phyloP scores from a whole-genome alignment of 306 rosid species.

The Gastrolobium villosum region DNA sequence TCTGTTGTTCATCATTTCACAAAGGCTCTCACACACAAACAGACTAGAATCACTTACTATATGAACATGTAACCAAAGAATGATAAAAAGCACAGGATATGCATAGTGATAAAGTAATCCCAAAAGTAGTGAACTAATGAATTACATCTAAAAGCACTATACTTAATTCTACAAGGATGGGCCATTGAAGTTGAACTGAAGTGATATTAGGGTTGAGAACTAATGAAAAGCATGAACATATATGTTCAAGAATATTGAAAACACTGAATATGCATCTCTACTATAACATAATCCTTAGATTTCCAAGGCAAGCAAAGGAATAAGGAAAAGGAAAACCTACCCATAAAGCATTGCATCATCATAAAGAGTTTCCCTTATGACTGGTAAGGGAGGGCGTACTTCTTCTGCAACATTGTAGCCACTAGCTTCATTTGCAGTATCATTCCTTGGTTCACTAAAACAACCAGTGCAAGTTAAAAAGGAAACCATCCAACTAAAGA shows the following conservation, averaged over 20 bases:
- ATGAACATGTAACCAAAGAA: background rate
- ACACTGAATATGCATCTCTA: conserved; percentile 16
- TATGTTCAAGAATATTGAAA: conserved; percentile 10
- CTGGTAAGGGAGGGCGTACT: conserved; percentile 96
- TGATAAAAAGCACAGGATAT: conserved; percentile 4
- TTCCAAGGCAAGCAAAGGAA: background rate
- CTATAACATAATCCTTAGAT: background rate
- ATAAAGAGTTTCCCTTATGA: conserved; percentile 91
- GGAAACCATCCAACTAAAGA: conserved; percentile 2
- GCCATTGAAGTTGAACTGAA: conserved; percentile 18
- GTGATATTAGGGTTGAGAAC: background rate
- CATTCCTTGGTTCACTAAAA: conserved; percentile 62
- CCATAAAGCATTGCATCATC: conserved; percentile 75
- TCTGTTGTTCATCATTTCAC: conserved; percentile 10
- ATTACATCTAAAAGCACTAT: background rate
- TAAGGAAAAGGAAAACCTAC: conserved; percentile 57
- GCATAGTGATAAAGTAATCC: background rate
- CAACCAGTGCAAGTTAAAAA: conserved; percentile 36
- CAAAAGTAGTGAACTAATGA: background rate
- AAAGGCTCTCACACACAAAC: background rate
- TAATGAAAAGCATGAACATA: conserved; percentile 28
- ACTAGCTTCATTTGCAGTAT: conserved; percentile 54
- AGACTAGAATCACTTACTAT: background rate
- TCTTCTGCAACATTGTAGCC: conserved; percentile 67
- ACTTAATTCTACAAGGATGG: conserved; percentile 8